Base-by-base conservation (phyloP, 306 rosid species). In the Amphicarpaea edgeworthii region DNA sequence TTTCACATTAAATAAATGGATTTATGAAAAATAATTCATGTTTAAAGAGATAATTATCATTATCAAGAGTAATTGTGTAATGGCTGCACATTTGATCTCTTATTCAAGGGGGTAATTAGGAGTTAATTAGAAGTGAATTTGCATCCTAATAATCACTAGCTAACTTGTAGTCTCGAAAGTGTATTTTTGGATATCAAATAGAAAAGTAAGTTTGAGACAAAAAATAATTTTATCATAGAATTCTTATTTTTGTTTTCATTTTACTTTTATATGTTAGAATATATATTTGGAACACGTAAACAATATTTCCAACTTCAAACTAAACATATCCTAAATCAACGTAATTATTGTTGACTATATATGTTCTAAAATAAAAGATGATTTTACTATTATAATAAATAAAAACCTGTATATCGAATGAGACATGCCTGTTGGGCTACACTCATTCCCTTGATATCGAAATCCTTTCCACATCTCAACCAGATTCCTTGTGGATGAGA, bases 401-500 rank as follows among this genome's bases (percentile, higher is more conserved):
- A 23, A 42, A 66, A 66, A 66, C 55, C 54, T 66, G 72, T 23
- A 43, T 42, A 66, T 66, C 72, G 55, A 66, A 43, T 43, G 72
- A 66, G 55, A 43, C 54, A 43, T 42, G 40, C 72, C 55, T 66
- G 55, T 43, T 45, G 40, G 72, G 21, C 55, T 66, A 43, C 37
- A 64, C 71, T 66, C 71, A 66, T 66, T 66, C 42, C 71, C 71
- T 21, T 66, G 55, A 43, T 66, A 66, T 65, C 38, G 55, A 21
- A 43, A 43, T 66, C 72, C 30, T 66, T 66, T 21, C 34, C 71
- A 65, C 47, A 65, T 65, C 34, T 65, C 53, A 65, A 65, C 37
- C 71, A 65, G 51, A 65, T 65, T 65, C 71, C 40, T 43, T 10
- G 72, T 66, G 54, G 72, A 66, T 42, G 72, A 66, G 54, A 66